Conservation (phyloP, 2,329 filamentous ascomycete species). For the Cercospora sesami region DNA sequence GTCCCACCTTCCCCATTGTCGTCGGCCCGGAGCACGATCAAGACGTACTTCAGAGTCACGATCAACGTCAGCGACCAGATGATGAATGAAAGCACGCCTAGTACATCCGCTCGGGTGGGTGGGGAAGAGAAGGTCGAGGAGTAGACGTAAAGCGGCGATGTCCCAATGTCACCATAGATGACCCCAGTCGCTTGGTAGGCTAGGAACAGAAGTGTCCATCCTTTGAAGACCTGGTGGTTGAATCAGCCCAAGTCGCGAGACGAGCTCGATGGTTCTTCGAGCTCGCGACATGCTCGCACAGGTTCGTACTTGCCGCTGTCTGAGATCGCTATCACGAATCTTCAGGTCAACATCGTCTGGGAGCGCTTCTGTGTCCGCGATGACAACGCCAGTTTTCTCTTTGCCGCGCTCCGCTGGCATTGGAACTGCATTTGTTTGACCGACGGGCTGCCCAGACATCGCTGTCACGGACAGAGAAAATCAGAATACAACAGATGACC, state of each 20-base stretch:
- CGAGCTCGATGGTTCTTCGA: neutral
- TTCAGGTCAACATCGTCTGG: constrained; percentile 7
- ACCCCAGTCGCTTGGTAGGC: constrained; percentile 66
- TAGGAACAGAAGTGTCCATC: constrained; percentile 45
- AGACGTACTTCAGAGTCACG: constrained; percentile 67
- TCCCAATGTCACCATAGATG: constrained; percentile 70
- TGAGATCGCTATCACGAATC: constrained; percentile 23
- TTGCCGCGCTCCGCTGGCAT: neutral
- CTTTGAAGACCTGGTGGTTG: constrained; percentile 34
- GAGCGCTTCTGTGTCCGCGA: constrained; percentile 5
- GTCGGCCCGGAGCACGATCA: constrained; percentile 65
- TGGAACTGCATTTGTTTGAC: no score
- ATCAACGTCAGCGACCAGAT: constrained; percentile 69
- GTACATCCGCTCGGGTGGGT: constrained; percentile 58
- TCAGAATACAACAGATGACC: neutral
- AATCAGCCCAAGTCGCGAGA: constrained; percentile 16
- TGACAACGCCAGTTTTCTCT: neutral
- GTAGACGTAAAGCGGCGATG: constrained; percentile 67
- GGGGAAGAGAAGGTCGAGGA: constrained; percentile 60
- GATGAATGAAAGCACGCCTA: constrained; percentile 66
- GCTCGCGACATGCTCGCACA: constrained; percentile 4
- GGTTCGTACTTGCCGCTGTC: constrained; percentile 20
- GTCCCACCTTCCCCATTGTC: constrained; percentile 71
- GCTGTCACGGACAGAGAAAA: neutral
- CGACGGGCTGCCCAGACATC: neutral